Base-by-base conservation (phyloP, 164 flowering plant species). In the Cinnamomum chago region DNA sequence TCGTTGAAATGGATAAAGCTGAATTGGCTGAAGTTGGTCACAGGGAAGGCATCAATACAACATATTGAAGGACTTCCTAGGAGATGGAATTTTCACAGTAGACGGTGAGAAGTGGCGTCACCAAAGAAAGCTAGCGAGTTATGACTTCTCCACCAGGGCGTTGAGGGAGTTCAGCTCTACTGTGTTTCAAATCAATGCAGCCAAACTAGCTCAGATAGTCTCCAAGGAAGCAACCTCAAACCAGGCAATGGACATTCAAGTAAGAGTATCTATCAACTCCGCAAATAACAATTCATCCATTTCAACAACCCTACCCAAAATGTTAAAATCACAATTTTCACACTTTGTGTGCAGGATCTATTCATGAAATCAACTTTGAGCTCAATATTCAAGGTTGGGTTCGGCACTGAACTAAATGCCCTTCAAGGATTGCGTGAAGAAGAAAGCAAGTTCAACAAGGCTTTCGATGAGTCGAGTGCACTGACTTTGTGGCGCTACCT, bases 331-430 rank as follows among this genome's bases (percentile, higher is more conserved):
- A 40, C 47, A 40, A 40, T 40, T 40, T 27, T n/a, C 6, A 65
- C 65, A 76, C 78, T 66, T 27, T n/a, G n/a, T 7, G 47, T 0
- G 40, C 20, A 92, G 97, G 93, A 86, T 25, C 33, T 89, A 50
- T 71, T 90, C 9, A 84, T 90, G 90, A 84, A 83, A 74, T 82
- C 78, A 73, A 73, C 85, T 5, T 73, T 89, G 71, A 94, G 88
- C 68, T 85, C 95, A 10, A 90, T 89, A 67, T 86, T 89, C 85
- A 87, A 86, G 85, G 92, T 92, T 70, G 93, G 90, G 30, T 90
- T 92, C 79, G 95, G 97, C 12, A 86, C 84, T 50, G 90, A 88
- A 0, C 78, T 90, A 74, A 80, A 88, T 51, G 78, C 87, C 83
- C 69, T 88, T 76, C 78, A 68, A 15, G 90, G 86, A 11, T 76